These are phyloP conservation scores for Suaeda aralocaspica DNA, from an alignment of 148 eudicot species.

Conservation along the genomic window DNA sequence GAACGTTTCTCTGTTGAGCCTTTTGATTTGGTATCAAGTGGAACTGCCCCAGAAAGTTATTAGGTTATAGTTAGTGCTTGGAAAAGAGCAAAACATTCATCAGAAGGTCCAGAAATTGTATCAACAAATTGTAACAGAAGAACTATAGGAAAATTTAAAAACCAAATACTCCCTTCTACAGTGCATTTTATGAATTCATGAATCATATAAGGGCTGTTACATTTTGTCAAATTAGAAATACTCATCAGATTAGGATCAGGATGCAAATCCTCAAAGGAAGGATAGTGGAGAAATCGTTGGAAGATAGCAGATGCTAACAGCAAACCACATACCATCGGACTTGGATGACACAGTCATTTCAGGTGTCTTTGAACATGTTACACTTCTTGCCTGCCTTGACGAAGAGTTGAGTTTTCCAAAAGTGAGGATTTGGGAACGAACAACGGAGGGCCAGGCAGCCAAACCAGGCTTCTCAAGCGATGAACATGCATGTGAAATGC, in stretches of 20 bases:
- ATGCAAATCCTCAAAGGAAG: background rate
- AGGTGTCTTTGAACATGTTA: slow-evolving; percentile 51
- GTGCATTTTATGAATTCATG: too few relatives aligned
- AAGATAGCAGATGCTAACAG: background rate
- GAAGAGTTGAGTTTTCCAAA: slow-evolving; percentile 40
- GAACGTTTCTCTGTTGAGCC: slow-evolving; percentile 39
- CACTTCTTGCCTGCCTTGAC: slow-evolving; percentile 31
- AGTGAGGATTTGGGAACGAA: slow-evolving; percentile 33
- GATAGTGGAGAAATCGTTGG: background rate
- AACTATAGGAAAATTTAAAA: too few relatives aligned
- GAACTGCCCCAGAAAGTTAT: slow-evolving; percentile 28
- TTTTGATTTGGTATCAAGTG: slow-evolving; percentile 34
- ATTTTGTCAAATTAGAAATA: too few relatives aligned
- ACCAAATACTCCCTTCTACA: too few relatives aligned
- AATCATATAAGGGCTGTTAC: too few relatives aligned
- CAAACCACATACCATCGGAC: slow-evolving; percentile 48
- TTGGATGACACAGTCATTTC: slow-evolving; percentile 40
- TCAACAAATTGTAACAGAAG: background rate
- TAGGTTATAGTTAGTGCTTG: slow-evolving; percentile 7
- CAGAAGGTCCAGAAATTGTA: background rate
- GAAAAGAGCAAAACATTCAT: background rate
- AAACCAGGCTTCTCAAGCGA: slow-evolving; percentile 40
- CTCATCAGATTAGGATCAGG: background rate
- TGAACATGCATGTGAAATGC: slow-evolving; percentile 34
- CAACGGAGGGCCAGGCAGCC: slow-evolving; percentile 25